Conservation (phyloP, 2,329 filamentous ascomycete species). For the Colletotrichum chrysophilum region DNA sequence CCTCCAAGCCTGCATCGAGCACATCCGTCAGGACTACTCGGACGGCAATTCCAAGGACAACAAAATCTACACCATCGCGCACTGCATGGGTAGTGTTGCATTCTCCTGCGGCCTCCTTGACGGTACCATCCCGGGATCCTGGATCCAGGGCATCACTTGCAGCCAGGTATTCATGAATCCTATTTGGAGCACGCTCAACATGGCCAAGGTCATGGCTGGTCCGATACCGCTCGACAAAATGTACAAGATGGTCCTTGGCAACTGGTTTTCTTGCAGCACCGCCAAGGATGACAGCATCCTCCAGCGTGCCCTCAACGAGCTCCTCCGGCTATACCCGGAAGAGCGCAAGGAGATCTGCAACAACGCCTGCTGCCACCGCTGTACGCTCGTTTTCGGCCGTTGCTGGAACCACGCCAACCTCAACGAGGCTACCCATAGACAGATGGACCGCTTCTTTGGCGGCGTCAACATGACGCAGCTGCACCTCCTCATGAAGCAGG, state of each 20-base stretch:
- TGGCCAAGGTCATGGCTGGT: slow-evolving; percentile 56
- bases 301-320: slow-evolving; percentile 59
- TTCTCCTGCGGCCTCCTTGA: slow-evolving; percentile 64
- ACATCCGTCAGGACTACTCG: slow-evolving; percentile 49
- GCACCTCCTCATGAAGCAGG: slow-evolving; percentile 61
- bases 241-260: slow-evolving; percentile 52
- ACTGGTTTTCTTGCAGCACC: slow-evolving; percentile 61
- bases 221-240: slow-evolving; percentile 55
- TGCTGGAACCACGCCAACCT: slow-evolving; percentile 71
- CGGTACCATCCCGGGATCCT: slow-evolving; percentile 60
- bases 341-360: slow-evolving; percentile 62
- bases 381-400: slow-evolving; percentile 64
- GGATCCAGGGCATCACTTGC: slow-evolving; percentile 63
- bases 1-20: slow-evolving; percentile 58
- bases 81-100: slow-evolving; percentile 69
- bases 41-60: slow-evolving; percentile 28
- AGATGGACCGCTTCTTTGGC: slow-evolving; percentile 66
- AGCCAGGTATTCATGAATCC: slow-evolving; percentile 71
- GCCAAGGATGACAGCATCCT: slow-evolving; percentile 49
- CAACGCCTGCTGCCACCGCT: slow-evolving; percentile 66
- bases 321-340: slow-evolving; percentile 63
- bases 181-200: slow-evolving; percentile 60
- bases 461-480: slow-evolving; percentile 66
- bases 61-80: slow-evolving; percentile 62
- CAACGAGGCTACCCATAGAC: slow-evolving; percentile 68